Evolutionary conservation across 108 stramenopile genomes (phyloP).

Genomic region (Asterionellopsis glacialis): DNA sequence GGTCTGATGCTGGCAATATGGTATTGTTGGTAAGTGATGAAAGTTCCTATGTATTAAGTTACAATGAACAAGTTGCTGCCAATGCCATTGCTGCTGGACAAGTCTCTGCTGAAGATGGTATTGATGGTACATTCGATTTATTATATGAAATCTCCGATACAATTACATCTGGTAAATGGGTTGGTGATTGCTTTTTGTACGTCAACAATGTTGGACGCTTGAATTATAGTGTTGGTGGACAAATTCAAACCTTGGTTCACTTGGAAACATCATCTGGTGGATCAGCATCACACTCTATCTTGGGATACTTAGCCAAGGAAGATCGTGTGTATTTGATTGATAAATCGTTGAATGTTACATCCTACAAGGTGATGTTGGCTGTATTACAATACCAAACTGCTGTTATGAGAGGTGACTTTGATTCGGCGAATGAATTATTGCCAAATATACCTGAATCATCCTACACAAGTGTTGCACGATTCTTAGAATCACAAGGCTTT

Average conservation of each 20-base stretch:
- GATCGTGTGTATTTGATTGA: constrained; percentile 96
- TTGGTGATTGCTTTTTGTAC: constrained; percentile 99
- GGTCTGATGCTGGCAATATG: constrained; percentile 94
- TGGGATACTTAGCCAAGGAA: constrained; percentile 98
- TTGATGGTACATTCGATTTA: constrained; percentile 95
- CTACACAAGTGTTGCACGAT: constrained; percentile 93
- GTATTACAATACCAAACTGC: constrained; percentile 98
- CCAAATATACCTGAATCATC: constrained; percentile 86
- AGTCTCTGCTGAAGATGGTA: constrained; percentile 89
- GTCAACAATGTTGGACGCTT: constrained; percentile 87
- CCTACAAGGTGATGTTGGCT: constrained; percentile 89
- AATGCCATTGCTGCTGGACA: constrained; percentile 81
- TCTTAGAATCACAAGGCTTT: constrained; percentile 98
- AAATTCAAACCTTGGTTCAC: constrained; percentile 96
- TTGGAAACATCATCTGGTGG: constrained; percentile 85
- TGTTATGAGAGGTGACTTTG: constrained; percentile 98
- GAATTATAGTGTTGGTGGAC: constrained; percentile 97
- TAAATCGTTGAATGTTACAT: constrained; percentile 86
- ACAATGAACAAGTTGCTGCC: constrained; percentile 78
- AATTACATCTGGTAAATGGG: constrained; percentile 96
- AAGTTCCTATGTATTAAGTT: constrained; percentile 86
- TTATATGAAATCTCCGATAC: constrained; percentile 89
- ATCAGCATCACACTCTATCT: constrained; percentile 73
- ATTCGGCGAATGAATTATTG: constrained; percentile 93
- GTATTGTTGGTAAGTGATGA: constrained; percentile 90